phyloP scores from a whole-genome alignment of 2,329 filamentous ascomycete genomes.

The Diaporthe velutina region DNA sequence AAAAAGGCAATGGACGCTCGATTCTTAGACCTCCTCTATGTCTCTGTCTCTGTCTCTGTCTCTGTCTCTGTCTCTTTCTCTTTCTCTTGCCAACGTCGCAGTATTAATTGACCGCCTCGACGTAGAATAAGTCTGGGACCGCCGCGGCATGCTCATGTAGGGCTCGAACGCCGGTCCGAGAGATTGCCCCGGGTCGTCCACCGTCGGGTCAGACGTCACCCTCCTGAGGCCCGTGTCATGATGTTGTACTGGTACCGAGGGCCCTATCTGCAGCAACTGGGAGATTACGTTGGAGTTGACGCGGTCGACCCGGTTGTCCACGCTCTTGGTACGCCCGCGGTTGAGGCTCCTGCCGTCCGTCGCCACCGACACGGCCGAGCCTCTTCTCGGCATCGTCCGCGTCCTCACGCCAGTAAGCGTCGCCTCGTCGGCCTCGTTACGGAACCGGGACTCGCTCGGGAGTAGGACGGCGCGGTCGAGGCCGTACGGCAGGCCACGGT shows the following conservation, averaged over 20 bases:
- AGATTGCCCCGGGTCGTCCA: slow-evolving; percentile 25
- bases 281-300: slow-evolving; percentile 58
- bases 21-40: slow-evolving; percentile 32
- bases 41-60: slow-evolving; percentile 28
- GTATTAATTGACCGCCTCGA: slow-evolving; percentile 35
- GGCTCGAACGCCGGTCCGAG: slow-evolving; percentile 17
- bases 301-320: slow-evolving; percentile 46
- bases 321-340: slow-evolving; percentile 54
- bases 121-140: slow-evolving; percentile 38
- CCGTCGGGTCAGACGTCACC: slow-evolving; percentile 17
- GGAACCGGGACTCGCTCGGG: slow-evolving; percentile 68
- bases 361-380: slow-evolving; percentile 50
- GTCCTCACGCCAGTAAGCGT: slow-evolving; percentile 29
- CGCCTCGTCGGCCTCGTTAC: slow-evolving; percentile 65
- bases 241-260: slow-evolving; percentile 52
- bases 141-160: slow-evolving; percentile 31
- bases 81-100: slow-evolving; percentile 20
- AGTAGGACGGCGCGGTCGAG: slow-evolving; percentile 73
- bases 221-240: slow-evolving; percentile 33
- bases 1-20: background rate
- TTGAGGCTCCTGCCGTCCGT: slow-evolving; percentile 42
- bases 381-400: slow-evolving; percentile 49
- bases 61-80: slow-evolving; percentile 31
- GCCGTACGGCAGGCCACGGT: slow-evolving; percentile 77
- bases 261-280: slow-evolving; percentile 63